Evolutionary conservation across 441 rosid species (phyloP), one percentile per base, ranked within the genome.

Genomic region (Aleurites moluccanus): DNA sequence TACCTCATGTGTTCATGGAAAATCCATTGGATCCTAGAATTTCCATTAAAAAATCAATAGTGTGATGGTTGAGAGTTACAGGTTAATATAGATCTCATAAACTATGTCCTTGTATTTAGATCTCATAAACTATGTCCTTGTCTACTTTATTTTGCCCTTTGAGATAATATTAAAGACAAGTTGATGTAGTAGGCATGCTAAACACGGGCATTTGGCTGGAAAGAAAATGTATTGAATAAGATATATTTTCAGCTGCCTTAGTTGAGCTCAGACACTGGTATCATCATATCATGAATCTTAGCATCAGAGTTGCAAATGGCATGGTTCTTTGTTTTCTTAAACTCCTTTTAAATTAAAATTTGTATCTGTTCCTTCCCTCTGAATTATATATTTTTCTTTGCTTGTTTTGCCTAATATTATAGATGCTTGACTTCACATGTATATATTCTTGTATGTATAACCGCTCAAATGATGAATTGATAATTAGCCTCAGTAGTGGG

Each of bases 121-220:
- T n/a, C n/a, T n/a, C n/a, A n/a, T n/a, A 47, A 65, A 14, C 15
- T 25, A 27, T 27, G 40, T 44, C 11, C 40, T 59, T 27, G 20
- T 7, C 42, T 44, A 60, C 49, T 35, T 55, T 3, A 11, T 59
- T 60, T 57, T 53, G 6, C 25, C 38, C 3, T 40, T 60, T 18
- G 44, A 25, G 56, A 71, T 59, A 71, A 27, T 33, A n/a, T 53
- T 44, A 21, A 44, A 52, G 62, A 30, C 28, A 53, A 69, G 33
- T 3, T 45, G 30, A 45, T 66, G 55, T 45, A 66, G 4, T 45
- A 3, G 35, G 55, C 30, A 44, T 23, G n/a, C 53, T 68, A 33
- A 35, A 23, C 11, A 40, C 15, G 25, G 33, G 53, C 38, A 40
- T 40, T 55, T 25, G 56, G 10, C n/a, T 3, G 40, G 13, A 16